Evolutionary conservation across 2,329 filamentous ascomycete species (phyloP).

Genomic region (Thielaviopsis euricoi): DNA sequence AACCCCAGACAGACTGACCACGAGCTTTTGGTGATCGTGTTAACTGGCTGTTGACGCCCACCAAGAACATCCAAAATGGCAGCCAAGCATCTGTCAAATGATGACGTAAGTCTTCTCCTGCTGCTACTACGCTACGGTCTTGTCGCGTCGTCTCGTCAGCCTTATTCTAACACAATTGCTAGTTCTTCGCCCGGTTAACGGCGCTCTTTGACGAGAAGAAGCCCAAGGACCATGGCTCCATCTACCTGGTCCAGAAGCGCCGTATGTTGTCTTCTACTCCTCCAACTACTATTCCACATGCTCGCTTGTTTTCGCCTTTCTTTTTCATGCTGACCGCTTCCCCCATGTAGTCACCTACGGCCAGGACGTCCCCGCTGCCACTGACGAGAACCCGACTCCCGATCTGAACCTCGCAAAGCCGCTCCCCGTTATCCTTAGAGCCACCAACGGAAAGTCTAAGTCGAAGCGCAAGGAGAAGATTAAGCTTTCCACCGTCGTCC

Average conservation of each 20-base stretch:
- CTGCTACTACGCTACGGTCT: too few species aligned
- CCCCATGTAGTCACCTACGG: constrained; percentile 25
- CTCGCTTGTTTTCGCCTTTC: background rate
- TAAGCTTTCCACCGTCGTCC: constrained; percentile 72
- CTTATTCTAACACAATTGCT: background rate
- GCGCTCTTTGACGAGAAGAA: constrained; percentile 52
- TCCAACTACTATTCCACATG: background rate
- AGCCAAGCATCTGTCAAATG: constrained; percentile 35
- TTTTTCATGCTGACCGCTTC: background rate
- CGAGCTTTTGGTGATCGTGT: background rate
- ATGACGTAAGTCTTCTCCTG: constrained; percentile 32
- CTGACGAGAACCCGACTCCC: constrained; percentile 35
- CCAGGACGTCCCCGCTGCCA: constrained; percentile 26
- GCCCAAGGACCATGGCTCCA: constrained; percentile 53
- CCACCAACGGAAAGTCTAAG: constrained; percentile 61
- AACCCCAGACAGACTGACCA: background rate
- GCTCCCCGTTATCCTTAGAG: constrained; percentile 63
- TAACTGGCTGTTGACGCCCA: background rate
- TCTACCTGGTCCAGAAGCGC: constrained; percentile 64
- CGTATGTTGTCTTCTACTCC: constrained; percentile 27
- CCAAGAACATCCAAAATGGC: constrained; percentile 3
- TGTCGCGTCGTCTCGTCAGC: background rate
- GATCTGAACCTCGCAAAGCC: constrained; percentile 43
- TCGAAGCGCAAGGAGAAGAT: constrained; percentile 40
- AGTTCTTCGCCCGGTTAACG: constrained; percentile 8